phyloP scores from a whole-genome alignment of 225 moss, liverwort and hornwort species.

The Neckera pumila region DNA sequence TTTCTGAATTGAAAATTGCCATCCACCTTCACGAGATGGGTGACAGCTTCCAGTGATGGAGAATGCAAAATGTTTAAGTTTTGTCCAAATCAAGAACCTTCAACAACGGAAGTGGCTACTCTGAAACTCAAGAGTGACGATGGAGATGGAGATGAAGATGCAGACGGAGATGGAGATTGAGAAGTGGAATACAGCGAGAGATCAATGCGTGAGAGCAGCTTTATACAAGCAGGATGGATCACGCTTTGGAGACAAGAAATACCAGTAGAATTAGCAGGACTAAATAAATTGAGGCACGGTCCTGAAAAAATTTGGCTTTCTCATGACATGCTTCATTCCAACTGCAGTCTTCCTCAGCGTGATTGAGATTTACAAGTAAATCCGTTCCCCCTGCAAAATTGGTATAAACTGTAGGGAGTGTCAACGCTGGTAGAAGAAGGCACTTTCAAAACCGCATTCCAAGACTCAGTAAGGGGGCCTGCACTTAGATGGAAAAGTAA shows the following conservation, averaged over 20 bases:
- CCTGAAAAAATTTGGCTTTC: background rate
- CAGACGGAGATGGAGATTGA: background rate
- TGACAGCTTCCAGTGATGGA: background rate
- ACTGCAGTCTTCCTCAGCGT: background rate
- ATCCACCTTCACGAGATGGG: background rate
- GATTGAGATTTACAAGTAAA: no score
- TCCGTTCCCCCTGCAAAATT: no score
- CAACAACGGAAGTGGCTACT: background rate
- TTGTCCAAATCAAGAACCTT: no score
- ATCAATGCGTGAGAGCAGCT: background rate
- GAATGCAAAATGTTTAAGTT: background rate
- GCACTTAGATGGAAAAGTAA: background rate
- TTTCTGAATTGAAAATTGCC: background rate
- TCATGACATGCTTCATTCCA: background rate
- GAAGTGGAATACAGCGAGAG: background rate
- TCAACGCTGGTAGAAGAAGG: background rate
- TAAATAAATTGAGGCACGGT: background rate
- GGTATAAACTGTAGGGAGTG: background rate
- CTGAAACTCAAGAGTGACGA: background rate
- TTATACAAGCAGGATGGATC: background rate
- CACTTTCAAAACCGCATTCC: no score
- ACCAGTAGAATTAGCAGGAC: background rate
- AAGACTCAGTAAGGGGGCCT: accelerated
- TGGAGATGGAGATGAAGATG: background rate
- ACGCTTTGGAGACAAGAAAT: background rate